Base-by-base conservation (phyloP, 2,329 filamentous ascomycete species). In the Beauveria brongniartii region DNA sequence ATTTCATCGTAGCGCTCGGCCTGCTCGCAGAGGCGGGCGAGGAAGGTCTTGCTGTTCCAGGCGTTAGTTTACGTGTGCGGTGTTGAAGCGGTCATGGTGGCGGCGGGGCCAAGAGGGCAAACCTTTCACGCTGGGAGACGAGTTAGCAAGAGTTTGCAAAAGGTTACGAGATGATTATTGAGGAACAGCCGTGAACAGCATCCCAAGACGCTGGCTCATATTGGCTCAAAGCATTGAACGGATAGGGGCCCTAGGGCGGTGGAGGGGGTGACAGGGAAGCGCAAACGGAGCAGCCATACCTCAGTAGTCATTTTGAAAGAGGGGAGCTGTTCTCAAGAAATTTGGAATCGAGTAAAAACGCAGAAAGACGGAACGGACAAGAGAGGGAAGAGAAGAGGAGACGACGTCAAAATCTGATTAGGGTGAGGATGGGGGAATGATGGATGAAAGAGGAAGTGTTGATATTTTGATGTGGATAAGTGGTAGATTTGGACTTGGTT, bases 1-100 rank as follows among this genome's bases (percentile, higher is more conserved):
- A 97, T 97, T 82, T 97, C 94, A 93, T 99, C 93, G 82, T 99
- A 99, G 77, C 93, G 93, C 86, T 97, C 94, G 77, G 94, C 94
- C 88, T 99, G 94, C 90, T 97, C 94, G 85, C 94, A 97, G 77
- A 99, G 92, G 83, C 94, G 89, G 80, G 94, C 94, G 79, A 97
- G 91, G 86, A 97, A 97, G 76, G 94, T 97, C 89, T 97, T 97
- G 89, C 92, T 96, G 77, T 75, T 64, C 62, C 64, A 55, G 63
- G 64, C 37, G 71, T 71, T 65, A 70, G 68, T 65, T 57, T 47
- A 24, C 24, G 63, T 64, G 63, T 63, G 63, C 51, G 37, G n/a
- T 59, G 40, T 64, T 48, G 50, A 47, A 55, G 57, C 61, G 59
- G 51, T 64, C 59, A 64, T 63, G 66, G 61, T 64, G 63, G 54